Percentiles rank a stretch among this genome's conserved stretches.
phyloP scores from a whole-genome alignment of 768 basidiomycete species.

The Panellus pusillus region DNA sequence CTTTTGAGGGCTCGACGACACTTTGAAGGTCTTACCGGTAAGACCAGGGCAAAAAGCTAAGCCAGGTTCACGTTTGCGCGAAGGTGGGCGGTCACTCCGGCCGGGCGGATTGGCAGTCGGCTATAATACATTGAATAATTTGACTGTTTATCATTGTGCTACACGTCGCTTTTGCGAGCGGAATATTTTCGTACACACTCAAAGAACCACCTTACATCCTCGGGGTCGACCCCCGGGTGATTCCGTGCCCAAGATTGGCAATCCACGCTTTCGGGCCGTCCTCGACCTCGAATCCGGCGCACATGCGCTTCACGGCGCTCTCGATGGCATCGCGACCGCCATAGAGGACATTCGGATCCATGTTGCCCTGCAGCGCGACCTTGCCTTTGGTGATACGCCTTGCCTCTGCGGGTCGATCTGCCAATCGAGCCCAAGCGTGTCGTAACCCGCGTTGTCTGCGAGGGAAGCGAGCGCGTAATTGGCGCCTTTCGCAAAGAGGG shows the following conservation, averaged over 20 bases:
- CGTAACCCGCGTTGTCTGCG: conserved; percentile 70
- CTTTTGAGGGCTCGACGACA: no score
- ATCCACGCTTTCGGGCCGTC: conserved; percentile 79
- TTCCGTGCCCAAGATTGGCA: conserved; percentile 95
- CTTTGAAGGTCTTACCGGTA: no score
- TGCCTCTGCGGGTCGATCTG: conserved; percentile 71
- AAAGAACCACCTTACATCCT: conserved; percentile 89
- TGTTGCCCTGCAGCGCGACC: conserved; percentile 86
- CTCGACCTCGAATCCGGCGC: conserved; percentile 65
- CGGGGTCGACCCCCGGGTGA: conserved; percentile 93
- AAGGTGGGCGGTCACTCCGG: no score
- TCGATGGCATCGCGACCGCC: conserved; percentile 88
- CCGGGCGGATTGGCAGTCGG: no score
- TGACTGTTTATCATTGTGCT: conserved; percentile 9
- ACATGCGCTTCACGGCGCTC: conserved; percentile 79
- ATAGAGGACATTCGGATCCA: conserved; percentile 86
- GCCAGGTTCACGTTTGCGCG: no score
- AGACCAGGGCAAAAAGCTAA: no score
- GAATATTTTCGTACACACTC: conserved; percentile 89
- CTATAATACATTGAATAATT: conserved; percentile 21
- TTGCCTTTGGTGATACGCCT: conserved; percentile 58
- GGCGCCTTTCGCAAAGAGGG: conserved; percentile 93
- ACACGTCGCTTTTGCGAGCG: conserved; percentile 24
- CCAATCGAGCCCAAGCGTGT: conserved; percentile 93
- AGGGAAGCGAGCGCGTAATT: conserved; percentile 66